Percentiles rank a stretch among this genome's conserved stretches.
Evolutionary conservation across 2,329 filamentous ascomycete genomes (phyloP).

Genomic region (Epichloe glyceriae): DNA sequence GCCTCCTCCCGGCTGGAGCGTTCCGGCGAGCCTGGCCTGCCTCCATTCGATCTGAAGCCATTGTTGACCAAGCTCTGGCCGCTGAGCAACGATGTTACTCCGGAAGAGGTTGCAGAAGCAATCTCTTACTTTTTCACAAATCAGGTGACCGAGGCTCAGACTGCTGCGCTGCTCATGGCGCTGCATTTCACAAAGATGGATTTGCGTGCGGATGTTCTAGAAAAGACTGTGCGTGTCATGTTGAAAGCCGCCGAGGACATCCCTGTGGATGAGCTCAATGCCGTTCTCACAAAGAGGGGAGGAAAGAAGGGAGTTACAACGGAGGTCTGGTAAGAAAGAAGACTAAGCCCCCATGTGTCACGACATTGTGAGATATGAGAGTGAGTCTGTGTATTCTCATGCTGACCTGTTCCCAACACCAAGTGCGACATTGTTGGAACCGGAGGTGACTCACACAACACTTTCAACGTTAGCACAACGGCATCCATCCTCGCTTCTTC

Average conservation of each 20-base stretch:
- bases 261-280: conserved; percentile 47
- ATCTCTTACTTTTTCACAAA: conserved; percentile 88
- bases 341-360: not conserved
- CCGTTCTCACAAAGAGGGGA: conserved; percentile 46
- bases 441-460: conserved; percentile 90
- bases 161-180: conserved; percentile 74
- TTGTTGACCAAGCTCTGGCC: conserved; percentile 64
- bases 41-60: conserved; percentile 49
- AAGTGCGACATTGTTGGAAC: conserved; percentile 94
- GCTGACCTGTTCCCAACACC: not conserved
- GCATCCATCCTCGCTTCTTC: conserved; percentile 84
- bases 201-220: conserved; percentile 71
- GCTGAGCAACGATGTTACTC: conserved; percentile 41
- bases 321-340: conserved; percentile 62
- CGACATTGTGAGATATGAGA: not conserved
- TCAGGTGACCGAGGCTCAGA: conserved; percentile 75
- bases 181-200: conserved; percentile 86
- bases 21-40: conserved; percentile 17
- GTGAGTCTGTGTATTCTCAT: conserved; percentile 5
- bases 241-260: conserved; percentile 62
- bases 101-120: conserved; percentile 77
- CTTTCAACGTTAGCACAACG: conserved; percentile 96
- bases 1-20: conserved; percentile 14
- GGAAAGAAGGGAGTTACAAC: conserved; percentile 58
- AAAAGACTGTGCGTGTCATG: conserved; percentile 76